Evolutionary conservation across 257 asterid genomes (phyloP).

Genomic region (Nicotiana obtusifolia): DNA sequence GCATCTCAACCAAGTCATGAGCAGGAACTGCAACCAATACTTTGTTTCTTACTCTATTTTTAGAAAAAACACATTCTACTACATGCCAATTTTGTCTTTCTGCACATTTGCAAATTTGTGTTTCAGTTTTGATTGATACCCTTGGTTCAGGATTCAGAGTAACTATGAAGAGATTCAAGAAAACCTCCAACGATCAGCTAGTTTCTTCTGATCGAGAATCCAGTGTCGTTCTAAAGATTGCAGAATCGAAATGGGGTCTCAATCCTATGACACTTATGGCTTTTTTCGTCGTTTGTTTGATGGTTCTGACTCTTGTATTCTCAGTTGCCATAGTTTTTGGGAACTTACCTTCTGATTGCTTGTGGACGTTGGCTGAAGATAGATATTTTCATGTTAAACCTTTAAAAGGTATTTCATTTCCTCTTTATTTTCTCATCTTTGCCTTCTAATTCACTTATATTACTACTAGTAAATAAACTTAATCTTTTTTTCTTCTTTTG

Average conservation of each 20-base stretch:
- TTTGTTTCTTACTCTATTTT: background rate
- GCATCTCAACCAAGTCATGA: background rate
- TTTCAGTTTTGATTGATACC: background rate
- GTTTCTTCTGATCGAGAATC: constrained; percentile 13
- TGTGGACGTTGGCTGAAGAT: constrained; percentile 43
- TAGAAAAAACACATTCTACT: background rate
- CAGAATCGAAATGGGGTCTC: constrained; percentile 30
- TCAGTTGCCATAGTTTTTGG: constrained; percentile 33
- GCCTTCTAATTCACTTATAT: background rate
- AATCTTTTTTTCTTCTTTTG: background rate
- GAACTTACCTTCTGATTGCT: constrained; percentile 39
- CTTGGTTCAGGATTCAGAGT: background rate
- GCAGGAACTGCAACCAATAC: background rate
- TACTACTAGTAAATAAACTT: background rate
- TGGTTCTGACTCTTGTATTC: constrained; percentile 54
- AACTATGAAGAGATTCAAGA: constrained; percentile 46
- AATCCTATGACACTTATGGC: constrained; percentile 40
- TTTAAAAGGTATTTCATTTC: constrained; percentile 37
- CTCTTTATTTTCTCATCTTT: background rate
- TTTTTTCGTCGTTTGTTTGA: constrained; percentile 27
- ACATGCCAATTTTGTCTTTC: background rate
- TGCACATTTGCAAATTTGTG: background rate
- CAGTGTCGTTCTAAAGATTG: constrained; percentile 11
- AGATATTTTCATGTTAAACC: constrained; percentile 29
- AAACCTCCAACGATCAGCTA: constrained; percentile 11